Conservation (phyloP, 23 red algal species). For the Gracilaria caudata region DNA sequence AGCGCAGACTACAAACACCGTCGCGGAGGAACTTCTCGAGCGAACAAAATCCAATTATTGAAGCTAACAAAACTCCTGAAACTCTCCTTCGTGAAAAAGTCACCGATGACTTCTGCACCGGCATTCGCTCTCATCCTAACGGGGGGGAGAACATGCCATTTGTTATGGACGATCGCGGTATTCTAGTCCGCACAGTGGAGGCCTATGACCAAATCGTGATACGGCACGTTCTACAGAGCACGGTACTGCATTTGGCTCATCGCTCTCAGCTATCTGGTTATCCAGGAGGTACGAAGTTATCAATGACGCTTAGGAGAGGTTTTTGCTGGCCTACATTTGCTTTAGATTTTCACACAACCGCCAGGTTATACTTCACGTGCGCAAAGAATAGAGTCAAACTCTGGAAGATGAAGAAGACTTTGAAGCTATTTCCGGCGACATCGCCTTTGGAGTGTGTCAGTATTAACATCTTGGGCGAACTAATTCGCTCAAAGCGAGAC, state of each 20-base stretch:
- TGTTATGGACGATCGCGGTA: neutral
- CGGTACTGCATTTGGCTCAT: constrained; percentile 31
- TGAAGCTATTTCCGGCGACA: constrained; percentile 40
- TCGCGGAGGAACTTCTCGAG: neutral
- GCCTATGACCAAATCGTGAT: constrained; percentile 5
- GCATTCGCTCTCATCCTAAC: constrained; percentile 21
- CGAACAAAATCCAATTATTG: too few relatives aligned
- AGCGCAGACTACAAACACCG: neutral
- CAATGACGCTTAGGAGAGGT: neutral
- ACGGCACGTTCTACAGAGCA: constrained; percentile 10
- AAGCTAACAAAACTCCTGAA: neutral
- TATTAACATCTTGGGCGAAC: constrained; percentile 18
- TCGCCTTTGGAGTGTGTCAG: neutral
- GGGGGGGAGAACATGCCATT: constrained; percentile 18
- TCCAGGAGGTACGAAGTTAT: constrained; percentile 21
- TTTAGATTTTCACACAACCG: neutral
- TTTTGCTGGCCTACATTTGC: constrained; percentile 15
- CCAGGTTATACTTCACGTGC: neutral
- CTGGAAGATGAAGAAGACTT: neutral
- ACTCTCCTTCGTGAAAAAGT: neutral
- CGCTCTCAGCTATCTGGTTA: constrained; percentile 11
- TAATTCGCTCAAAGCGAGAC: neutral
- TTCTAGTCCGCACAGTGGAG: constrained; percentile 16
- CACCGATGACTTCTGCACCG: constrained; percentile 1
- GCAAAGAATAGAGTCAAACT: constrained; percentile 12